These are phyloP conservation scores for Ustilaginoidea virens DNA, from an alignment of 2,329 filamentous ascomycete genomes.

Conservation along the genomic window DNA sequence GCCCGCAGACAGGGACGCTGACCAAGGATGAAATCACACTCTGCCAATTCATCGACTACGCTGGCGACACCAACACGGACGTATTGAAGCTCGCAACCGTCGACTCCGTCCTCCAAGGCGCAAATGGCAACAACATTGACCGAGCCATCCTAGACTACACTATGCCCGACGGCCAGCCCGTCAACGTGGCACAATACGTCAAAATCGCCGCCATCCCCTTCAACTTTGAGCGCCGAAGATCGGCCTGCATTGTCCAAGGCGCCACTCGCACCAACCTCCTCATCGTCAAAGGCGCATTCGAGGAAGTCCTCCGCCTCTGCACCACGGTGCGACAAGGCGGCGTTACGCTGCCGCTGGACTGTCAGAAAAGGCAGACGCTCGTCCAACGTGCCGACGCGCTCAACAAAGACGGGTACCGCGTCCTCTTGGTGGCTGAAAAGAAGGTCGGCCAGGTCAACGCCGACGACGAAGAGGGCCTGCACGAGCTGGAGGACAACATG, in stretches of 20 bases:
- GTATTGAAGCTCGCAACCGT: constrained; percentile 13
- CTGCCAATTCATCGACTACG: constrained; percentile 9
- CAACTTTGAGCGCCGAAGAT: constrained; percentile 12
- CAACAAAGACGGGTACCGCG: constrained; percentile 9
- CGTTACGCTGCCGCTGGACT: constrained; percentile 7
- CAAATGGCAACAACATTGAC: constrained; percentile 15
- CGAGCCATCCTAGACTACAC: constrained; percentile 9
- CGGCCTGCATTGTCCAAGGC: constrained; percentile 10
- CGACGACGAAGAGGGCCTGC: constrained; percentile 9
- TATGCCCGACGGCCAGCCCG: constrained; percentile 4
- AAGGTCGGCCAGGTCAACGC: constrained; percentile 5
- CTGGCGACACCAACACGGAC: constrained; percentile 6
- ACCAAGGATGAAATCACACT: constrained; percentile 15
- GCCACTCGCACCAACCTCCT: constrained; percentile 11
- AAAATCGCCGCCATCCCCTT: constrained; percentile 11
- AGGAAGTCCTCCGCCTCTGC: constrained; percentile 13
- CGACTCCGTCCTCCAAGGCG: constrained; percentile 11
- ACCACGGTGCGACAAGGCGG: constrained; percentile 7
- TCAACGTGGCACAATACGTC: constrained; percentile 10
- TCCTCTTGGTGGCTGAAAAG: constrained; percentile 11
- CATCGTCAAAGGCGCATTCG: constrained; percentile 15
- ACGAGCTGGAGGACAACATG: constrained; percentile 11
- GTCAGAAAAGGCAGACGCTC: constrained; percentile 6
- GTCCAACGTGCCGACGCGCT: constrained; percentile 6
- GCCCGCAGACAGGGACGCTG: constrained; percentile 11